phyloP scores from a whole-genome alignment of 2,329 filamentous ascomycete species.

The Huntiella bhutanensis region DNA sequence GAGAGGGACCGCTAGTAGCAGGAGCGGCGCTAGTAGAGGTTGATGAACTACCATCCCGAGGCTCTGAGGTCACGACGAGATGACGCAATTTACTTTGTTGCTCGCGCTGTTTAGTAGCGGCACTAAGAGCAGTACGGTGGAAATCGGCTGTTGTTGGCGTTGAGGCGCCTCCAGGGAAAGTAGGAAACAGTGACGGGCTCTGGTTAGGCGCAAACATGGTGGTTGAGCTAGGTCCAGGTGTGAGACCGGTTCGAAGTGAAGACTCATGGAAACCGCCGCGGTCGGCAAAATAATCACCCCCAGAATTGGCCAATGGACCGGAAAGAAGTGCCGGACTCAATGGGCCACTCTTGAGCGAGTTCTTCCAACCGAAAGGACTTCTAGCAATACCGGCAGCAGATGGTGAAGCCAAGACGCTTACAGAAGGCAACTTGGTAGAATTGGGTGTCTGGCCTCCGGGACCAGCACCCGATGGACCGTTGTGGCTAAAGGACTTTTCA shows the following conservation, averaged over 20 bases:
- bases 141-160: constrained; percentile 89
- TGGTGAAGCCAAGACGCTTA: constrained; percentile 79
- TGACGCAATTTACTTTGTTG: constrained; percentile 22
- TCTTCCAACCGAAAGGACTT: constrained; percentile 17
- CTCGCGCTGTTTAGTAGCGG: constrained; percentile 41
- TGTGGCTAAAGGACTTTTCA: constrained; percentile 71
- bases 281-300: constrained; percentile 75
- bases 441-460: constrained; percentile 49
- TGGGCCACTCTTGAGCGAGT: constrained; percentile 77
- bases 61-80: constrained; percentile 9
- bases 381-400: constrained; percentile 30
- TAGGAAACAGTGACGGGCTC: constrained; percentile 55
- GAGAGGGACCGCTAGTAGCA: constrained; percentile 36
- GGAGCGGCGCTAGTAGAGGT: constrained; percentile 9
- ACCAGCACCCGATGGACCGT: constrained; percentile 26
- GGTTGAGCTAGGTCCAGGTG: constrained; percentile 58
- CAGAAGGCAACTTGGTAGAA: constrained; percentile 62
- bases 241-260: constrained; percentile 73
- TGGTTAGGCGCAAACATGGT: constrained; percentile 95
- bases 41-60: neutral
- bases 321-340: constrained; percentile 95
- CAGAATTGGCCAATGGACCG: constrained; percentile 69
- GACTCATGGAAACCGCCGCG: constrained; percentile 85
- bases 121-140: constrained; percentile 76
- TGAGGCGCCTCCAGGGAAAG: constrained; percentile 59